Evolutionary conservation across 2,329 filamentous ascomycete genomes (phyloP).

Genomic region (Diplodia corticola): DNA sequence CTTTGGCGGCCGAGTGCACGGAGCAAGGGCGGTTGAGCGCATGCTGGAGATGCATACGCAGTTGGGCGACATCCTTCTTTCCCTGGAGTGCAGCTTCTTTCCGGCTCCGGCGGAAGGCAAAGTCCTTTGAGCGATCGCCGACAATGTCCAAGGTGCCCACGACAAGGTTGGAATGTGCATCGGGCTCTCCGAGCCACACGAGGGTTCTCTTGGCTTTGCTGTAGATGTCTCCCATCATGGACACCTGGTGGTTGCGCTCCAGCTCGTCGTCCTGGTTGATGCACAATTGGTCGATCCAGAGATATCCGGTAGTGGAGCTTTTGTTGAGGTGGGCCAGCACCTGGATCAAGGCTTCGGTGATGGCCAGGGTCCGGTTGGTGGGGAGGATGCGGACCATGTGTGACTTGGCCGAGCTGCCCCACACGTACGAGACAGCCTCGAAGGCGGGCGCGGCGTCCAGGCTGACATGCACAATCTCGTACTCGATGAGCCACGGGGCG

Average conservation of each 20-base stretch:
- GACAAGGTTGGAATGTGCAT: constrained; percentile 20
- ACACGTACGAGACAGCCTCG: constrained; percentile 25
- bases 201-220: background rate
- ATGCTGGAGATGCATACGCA: background rate
- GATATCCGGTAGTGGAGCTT: constrained; percentile 2
- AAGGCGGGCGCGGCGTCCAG: constrained; percentile 7
- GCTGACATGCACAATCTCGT: background rate
- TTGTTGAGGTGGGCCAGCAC: constrained; percentile 18
- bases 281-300: constrained; percentile 26
- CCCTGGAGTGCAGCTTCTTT: background rate
- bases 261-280: constrained; percentile 24
- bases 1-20: background rate
- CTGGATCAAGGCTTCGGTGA: constrained; percentile 17
- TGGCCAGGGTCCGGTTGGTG: constrained; percentile 11
- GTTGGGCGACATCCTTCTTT: background rate
- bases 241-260: constrained; percentile 23
- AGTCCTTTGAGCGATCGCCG: background rate
- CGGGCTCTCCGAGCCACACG: constrained; percentile 27
- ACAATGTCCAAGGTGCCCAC: constrained; percentile 23
- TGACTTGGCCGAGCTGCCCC: constrained; percentile 23
- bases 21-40: background rate
- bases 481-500: constrained; percentile 9
- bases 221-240: constrained; percentile 22
- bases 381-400: background rate
- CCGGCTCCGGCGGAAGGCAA: background rate